Base-by-base conservation (phyloP, 305 asterid species). In the Monarda citriodora region DNA sequence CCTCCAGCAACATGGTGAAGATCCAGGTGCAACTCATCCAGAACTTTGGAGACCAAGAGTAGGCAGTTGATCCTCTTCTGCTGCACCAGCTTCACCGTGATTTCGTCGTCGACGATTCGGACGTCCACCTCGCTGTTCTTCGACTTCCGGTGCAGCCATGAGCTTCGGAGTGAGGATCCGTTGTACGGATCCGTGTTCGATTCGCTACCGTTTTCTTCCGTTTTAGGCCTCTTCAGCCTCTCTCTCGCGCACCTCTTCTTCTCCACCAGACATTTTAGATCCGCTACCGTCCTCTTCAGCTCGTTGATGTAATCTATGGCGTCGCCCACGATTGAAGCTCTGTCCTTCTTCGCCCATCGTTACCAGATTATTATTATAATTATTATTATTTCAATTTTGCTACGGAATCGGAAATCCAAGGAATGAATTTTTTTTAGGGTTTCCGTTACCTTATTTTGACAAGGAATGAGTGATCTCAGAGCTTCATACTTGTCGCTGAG, bases 1-100 rank as follows among this genome's bases (percentile, higher is more conserved):
- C 99, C 99, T 3, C 97, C 99, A 26, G 95, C 97, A 71, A 94
- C 97, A 78, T 94, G 96, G 34, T 90, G 95, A 36, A 90, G 86
- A 79, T 94, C 96, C 6, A 94, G 76, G 66, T 90, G 92, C 62
- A 94, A 87, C 31, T 90, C 96, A 70, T 90, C 93, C 45, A 90
- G 88, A 52, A 77, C 91, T 71, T 74, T 94, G 6, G 96, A 88
- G 11, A 83, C 99, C 23, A 73, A 79, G 32, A 87, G 74, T 57
- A 94, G 41, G 58, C 99, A 90, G 34, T 90, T 94, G 61, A 84
- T 77, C 47, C 88, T 86, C 89, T 88, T 90, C 57, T 88, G 91
- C 42, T 90, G 97, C 58, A 94, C 95, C 26, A 94, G 84, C 69
- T 94, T 94, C 14, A 94, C 90, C 0, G 96, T 94, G 16, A 94